Conservation (phyloP, 2,329 filamentous ascomycete genomes). For the Pseudogymnoascus sp. region DNA sequence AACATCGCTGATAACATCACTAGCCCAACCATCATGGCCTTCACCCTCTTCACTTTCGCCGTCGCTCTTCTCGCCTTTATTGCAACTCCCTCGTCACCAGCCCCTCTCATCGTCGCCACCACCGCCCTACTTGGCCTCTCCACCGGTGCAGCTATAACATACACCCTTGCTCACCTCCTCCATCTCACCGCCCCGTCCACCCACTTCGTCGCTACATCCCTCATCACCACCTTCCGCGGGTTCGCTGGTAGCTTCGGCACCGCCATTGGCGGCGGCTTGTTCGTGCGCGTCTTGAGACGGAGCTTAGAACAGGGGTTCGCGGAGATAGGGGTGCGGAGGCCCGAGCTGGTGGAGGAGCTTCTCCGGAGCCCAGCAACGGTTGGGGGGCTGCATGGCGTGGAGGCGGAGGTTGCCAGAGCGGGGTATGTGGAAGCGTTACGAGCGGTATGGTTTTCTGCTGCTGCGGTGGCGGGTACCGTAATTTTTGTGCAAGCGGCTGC, state of each 20-base stretch:
- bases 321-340: conserved; percentile 23
- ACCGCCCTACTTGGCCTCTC: conserved; percentile 65
- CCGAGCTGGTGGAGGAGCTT: conserved; percentile 43
- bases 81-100: conserved; percentile 43
- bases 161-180: conserved; percentile 71
- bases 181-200: conserved; percentile 59
- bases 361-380: conserved; percentile 53
- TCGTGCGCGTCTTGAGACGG: conserved; percentile 21
- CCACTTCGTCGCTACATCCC: conserved; percentile 67
- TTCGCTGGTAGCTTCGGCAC: conserved; percentile 77
- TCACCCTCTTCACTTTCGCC: conserved; percentile 53
- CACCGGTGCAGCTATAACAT: conserved; percentile 68
- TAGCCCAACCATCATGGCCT: conserved; percentile 49
- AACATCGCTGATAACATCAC: neutral
- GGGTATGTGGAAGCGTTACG: conserved; percentile 48
- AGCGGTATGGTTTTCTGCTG: conserved; percentile 43
- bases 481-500: conserved; percentile 48
- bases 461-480: conserved; percentile 40
- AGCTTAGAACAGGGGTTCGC: conserved; percentile 30
- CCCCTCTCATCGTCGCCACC: conserved; percentile 46
- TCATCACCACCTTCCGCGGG: conserved; percentile 71
- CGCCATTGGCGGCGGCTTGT: conserved; percentile 62
- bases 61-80: conserved; percentile 49
- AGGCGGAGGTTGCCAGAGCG: conserved; percentile 41
- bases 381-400: conserved; percentile 37